Conservation (phyloP, 306 rosid species). For the Dalbergia oliveri region DNA sequence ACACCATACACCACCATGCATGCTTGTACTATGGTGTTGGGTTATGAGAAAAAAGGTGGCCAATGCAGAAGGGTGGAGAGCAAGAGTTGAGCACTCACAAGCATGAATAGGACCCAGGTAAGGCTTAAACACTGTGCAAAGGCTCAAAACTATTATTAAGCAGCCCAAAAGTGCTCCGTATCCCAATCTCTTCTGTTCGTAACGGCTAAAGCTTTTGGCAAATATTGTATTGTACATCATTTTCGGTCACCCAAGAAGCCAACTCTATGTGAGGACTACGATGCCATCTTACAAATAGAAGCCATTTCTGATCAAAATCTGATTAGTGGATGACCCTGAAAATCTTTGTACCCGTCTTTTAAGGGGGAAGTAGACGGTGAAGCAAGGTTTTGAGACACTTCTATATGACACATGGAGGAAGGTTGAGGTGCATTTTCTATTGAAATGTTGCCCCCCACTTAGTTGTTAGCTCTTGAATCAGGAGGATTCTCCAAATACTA, state of each 20-base stretch:
- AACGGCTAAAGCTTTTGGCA: constrained; percentile 81
- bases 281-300: constrained; percentile 44
- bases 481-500: constrained; percentile 43
- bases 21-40: constrained; percentile 16
- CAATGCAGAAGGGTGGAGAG: constrained; percentile 23
- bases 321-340: constrained; percentile 31
- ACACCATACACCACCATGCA: constrained; percentile 42
- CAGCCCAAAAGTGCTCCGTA: constrained; percentile 78
- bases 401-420: constrained; percentile 50
- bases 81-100: constrained; percentile 60
- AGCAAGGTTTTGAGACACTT: constrained; percentile 49
- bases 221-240: constrained; percentile 71
- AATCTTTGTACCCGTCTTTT: not conserved
- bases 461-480: constrained; percentile 58
- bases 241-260: constrained; percentile 28
- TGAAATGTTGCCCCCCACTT: constrained; percentile 68
- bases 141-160: constrained; percentile 61
- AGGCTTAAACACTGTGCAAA: constrained; percentile 79
- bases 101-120: constrained; percentile 64
- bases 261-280: constrained; percentile 40
- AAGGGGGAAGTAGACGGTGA: constrained; percentile 39
- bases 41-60: not conserved
- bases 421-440: constrained; percentile 51
- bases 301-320: constrained; percentile 31
- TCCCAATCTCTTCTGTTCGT: constrained; percentile 79